phyloP scores from a whole-genome alignment of 2,329 filamentous ascomycete genomes.

The Claviceps fusiformis region DNA sequence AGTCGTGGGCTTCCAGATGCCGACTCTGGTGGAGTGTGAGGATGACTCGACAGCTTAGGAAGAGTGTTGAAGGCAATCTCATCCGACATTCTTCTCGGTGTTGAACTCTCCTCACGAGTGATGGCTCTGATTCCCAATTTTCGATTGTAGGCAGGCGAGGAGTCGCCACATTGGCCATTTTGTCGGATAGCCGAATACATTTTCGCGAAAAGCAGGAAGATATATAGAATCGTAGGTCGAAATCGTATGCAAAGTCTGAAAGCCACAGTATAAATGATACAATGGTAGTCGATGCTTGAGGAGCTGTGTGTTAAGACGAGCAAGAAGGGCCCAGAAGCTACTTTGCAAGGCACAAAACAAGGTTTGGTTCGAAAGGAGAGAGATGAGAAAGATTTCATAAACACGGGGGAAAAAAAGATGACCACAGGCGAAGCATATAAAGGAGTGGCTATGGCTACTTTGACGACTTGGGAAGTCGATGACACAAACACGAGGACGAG shows the following conservation, averaged over 20 bases:
- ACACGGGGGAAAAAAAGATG: too few relatives aligned
- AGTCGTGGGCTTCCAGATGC: constrained; percentile 21
- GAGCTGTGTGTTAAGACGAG: too few relatives aligned
- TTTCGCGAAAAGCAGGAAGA: not conserved
- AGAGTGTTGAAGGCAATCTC: constrained; percentile 11
- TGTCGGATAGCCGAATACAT: constrained; percentile 8
- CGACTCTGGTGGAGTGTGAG: constrained; percentile 19
- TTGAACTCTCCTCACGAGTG: constrained; percentile 9
- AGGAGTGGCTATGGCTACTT: constrained; percentile 8
- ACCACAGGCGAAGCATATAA: constrained; percentile 6
- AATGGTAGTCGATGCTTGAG: not conserved
- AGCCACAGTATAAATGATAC: not conserved
- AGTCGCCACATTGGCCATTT: constrained; percentile 7
- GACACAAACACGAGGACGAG: constrained; percentile 11
- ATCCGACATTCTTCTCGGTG: constrained; percentile 10
- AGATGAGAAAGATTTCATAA: not conserved
- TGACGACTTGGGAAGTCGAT: constrained; percentile 8
- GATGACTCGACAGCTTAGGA: constrained; percentile 10
- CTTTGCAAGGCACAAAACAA: not conserved
- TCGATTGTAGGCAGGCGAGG: constrained; percentile 5
- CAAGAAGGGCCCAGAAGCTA: too few relatives aligned
- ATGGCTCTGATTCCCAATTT: constrained; percentile 12
- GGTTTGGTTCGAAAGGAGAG: not conserved
- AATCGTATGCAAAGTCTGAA: not conserved
- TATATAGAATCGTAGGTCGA: too few relatives aligned